These are phyloP conservation scores for Zelopaecilomyces penicillatus DNA, from an alignment of 2,329 filamentous ascomycete genomes.

Conservation along the genomic window DNA sequence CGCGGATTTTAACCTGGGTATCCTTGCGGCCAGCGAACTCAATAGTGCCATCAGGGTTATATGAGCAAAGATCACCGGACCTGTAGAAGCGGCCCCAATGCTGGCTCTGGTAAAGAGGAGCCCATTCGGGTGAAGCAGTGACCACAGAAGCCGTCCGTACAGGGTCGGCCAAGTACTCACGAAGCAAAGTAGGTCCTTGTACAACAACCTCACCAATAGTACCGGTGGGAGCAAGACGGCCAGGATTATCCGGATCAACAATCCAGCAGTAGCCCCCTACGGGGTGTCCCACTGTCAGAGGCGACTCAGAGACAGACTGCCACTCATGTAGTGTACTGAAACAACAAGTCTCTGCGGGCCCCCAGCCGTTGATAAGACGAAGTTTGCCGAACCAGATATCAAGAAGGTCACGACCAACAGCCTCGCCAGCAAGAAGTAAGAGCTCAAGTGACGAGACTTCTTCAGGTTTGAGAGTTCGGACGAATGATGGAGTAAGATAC, in stretches of 20 bases:
- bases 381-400: conserved; percentile 6
- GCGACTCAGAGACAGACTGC: not conserved
- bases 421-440: conserved; percentile 8
- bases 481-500: conserved; percentile 8
- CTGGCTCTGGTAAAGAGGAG: not conserved
- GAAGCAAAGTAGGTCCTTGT: conserved; percentile 8
- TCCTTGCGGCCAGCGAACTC: too few relatives aligned
- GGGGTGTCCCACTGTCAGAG: conserved; percentile 1
- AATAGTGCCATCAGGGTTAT: too few relatives aligned
- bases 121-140: not conserved
- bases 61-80: conserved; percentile 1
- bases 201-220: conserved; percentile 10
- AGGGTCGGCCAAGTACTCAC: conserved; percentile 7
- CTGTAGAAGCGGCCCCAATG: conserved; percentile 3
- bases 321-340: not conserved
- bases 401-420: conserved; percentile 1
- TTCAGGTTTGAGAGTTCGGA: conserved; percentile 2
- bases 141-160: conserved; percentile 1
- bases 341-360: conserved; percentile 3
- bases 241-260: not conserved
- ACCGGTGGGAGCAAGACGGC: conserved; percentile 6
- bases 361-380: conserved; percentile 9
- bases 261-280: conserved; percentile 3
- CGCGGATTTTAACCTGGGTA: too few relatives aligned
- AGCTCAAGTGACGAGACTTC: conserved; percentile 5